A percentile compares a stretch with the other conserved stretches of the same genome.
phyloP scores from a whole-genome alignment of 2,329 filamentous ascomycete species.

The Fusarium musae region DNA sequence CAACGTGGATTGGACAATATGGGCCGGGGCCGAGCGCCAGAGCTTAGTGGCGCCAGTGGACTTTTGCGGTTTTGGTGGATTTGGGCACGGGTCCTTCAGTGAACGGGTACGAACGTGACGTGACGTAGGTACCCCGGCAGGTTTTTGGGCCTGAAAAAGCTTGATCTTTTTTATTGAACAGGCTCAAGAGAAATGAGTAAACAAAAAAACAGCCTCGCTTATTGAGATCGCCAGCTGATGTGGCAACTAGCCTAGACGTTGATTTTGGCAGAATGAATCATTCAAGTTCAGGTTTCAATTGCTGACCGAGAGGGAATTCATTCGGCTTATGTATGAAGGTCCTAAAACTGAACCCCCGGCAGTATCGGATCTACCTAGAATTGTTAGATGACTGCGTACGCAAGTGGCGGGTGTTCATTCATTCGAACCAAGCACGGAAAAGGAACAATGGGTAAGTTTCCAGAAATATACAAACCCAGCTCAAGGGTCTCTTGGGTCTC shows the following conservation, averaged over 20 bases:
- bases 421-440: background rate
- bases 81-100: conserved; percentile 16
- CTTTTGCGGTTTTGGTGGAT: conserved; percentile 17
- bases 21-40: conserved; percentile 5
- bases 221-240: conserved; percentile 16
- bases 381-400: conserved; percentile 31
- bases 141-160: conserved; percentile 21
- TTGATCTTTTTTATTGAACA: conserved; percentile 18
- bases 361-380: conserved; percentile 32
- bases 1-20: conserved; percentile 17
- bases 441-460: background rate
- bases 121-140: conserved; percentile 29
- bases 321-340: conserved; percentile 29
- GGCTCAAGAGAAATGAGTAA: conserved; percentile 9
- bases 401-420: conserved; percentile 33
- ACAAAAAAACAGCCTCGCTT: conserved; percentile 20
- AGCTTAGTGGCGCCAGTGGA: conserved; percentile 14
- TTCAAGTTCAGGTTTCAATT: conserved; percentile 3
- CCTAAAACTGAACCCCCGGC: conserved; percentile 15
- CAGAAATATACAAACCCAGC: conserved; percentile 33
- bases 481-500: background rate
- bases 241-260: background rate
- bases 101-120: conserved; percentile 23
- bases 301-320: conserved; percentile 16
- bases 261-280: background rate